Evolutionary conservation across 257 asterid species (phyloP), one percentile per base, ranked within the genome.

Genomic region (Galeopsis tetrahit): DNA sequence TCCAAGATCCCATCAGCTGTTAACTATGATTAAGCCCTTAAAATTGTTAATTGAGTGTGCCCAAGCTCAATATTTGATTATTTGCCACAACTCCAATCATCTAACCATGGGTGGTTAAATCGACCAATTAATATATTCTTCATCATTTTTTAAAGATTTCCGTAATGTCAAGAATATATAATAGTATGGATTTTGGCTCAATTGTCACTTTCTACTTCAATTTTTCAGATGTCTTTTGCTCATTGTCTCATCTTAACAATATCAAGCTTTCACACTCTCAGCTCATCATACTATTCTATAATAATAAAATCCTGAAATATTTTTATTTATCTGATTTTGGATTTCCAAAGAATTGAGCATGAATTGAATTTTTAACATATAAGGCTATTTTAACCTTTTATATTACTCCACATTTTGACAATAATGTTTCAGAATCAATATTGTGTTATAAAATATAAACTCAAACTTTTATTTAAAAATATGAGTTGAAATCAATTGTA

Each of bases 1-100:
- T 75, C 86, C 72, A 71, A 73, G 80, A 85, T 82, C 82, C 90
- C 87, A 83, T 80, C 89, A 82, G 28, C 61, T 7, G 32, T 42
- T 62, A 35, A 69, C 14, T 34, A 44, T 57, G 73, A 71, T 62
- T 71, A 48, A 60, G 39, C 28, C 42, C 36, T 65, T 60, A 39
- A 43, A 57, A 39, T 75, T 68, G 31, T 69, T 76, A 67, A 77
- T 73, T 81, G n/a, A n/a, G 69, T 38, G 65, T 68, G 63, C 36
- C 5, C 31, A 53, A 10, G 55, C 65, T 72, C 61, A 40, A 55
- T 56, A 33, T 58, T 71, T 52, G 61, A 40, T 42, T 56, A 33
- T 58, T 71, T 52, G 61, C 34, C 17, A 9, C 68, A 10, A 69
- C 43, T 6, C 79, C 82, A 77, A 77, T 76, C 75, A 81, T 70